Evolutionary conservation across 306 rosid species (phyloP).

Genomic region (Canavalia ensiformis): DNA sequence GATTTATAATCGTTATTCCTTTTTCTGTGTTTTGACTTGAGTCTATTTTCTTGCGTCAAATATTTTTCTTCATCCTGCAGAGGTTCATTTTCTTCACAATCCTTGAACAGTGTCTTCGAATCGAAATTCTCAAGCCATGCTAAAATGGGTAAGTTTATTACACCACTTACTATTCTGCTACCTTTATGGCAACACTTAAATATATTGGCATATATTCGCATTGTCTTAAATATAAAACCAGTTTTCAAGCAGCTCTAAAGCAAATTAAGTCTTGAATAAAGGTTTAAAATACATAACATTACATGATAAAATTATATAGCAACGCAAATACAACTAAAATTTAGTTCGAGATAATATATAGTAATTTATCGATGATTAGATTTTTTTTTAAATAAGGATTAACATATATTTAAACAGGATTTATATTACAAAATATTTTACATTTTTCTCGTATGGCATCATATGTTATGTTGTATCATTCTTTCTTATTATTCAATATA

Average conservation of each 20-base stretch:
- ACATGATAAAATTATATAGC: too few species aligned
- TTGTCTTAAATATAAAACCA: background rate
- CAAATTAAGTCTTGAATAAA: too few species aligned
- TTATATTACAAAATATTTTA: too few species aligned
- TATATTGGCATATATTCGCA: background rate
- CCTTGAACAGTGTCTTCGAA: background rate
- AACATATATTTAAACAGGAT: too few species aligned
- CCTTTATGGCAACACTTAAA: background rate
- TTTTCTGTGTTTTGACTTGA: background rate
- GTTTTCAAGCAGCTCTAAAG: too few species aligned
- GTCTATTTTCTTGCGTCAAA: background rate
- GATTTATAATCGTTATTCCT: too few species aligned
- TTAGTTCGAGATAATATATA: background rate
- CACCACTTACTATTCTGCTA: background rate
- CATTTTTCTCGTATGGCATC: too few species aligned
- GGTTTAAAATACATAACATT: too few species aligned
- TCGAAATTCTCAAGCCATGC: background rate
- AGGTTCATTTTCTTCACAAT: background rate
- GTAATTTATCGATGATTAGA: background rate
- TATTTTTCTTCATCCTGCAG: background rate
- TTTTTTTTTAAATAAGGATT: background rate
- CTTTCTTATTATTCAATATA: too few species aligned
- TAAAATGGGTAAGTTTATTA: background rate
- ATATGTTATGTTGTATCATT: too few species aligned
- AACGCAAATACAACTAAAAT: background rate